phyloP scores from a whole-genome alignment of 805 yeast genomes.

The Henningerozyma blattae region DNA sequence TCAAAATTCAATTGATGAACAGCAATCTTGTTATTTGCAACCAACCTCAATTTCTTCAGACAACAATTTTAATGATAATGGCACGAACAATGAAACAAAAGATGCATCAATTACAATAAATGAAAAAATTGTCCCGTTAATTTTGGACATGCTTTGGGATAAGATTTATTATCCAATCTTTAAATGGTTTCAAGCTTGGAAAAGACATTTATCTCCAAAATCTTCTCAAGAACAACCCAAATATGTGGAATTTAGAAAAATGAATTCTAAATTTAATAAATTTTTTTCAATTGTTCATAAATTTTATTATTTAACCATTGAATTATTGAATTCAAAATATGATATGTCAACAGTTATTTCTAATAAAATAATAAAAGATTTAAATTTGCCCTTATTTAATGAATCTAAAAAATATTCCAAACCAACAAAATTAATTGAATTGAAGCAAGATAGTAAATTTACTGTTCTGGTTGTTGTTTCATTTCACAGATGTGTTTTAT shows the following conservation, averaged over 20 bases:
- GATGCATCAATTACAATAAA: constrained; percentile 3
- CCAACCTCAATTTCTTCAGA: constrained; percentile 1
- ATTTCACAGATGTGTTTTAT: constrained; percentile 25
- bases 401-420: background rate
- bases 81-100: constrained; percentile 11
- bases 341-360: constrained; percentile 8
- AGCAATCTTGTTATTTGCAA: background rate
- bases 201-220: constrained; percentile 10
- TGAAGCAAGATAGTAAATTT: constrained; percentile 5
- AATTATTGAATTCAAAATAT: constrained; percentile 4
- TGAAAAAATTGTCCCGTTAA: constrained; percentile 7
- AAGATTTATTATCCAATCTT: constrained; percentile 55
- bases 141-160: constrained; percentile 45
- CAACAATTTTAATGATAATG: background rate
- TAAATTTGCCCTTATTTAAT: constrained; percentile 3
- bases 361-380: constrained; percentile 1
- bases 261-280: constrained; percentile 40
- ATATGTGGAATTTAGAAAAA: constrained; percentile 45
- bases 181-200: constrained; percentile 38
- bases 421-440: background rate
- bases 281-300: constrained; percentile 33
- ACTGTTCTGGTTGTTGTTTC: constrained; percentile 7
- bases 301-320: constrained; percentile 35
- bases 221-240: constrained; percentile 10
- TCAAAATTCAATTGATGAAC: background rate